Conservation (phyloP, 805 yeast species). For the Nakazawaea laoshanensis region DNA sequence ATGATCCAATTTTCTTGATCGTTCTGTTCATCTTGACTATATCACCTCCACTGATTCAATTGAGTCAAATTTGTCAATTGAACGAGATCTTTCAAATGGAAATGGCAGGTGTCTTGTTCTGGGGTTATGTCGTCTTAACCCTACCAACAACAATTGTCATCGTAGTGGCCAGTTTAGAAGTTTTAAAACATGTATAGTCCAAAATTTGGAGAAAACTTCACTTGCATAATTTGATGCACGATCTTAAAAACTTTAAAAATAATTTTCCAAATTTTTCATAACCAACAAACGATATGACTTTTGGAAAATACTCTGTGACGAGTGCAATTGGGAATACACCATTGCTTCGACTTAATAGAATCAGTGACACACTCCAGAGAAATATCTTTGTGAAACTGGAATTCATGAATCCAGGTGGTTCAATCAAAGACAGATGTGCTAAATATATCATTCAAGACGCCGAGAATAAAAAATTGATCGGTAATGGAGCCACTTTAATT, state of each 20-base stretch:
- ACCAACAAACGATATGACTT: slow-evolving; percentile 1
- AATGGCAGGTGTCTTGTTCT: slow-evolving; percentile 74
- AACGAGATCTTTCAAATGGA: slow-evolving; percentile 71
- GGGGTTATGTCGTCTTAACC: slow-evolving; percentile 74
- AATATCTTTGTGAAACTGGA: slow-evolving; percentile 73
- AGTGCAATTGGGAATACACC: slow-evolving; percentile 72
- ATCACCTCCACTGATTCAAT: slow-evolving; percentile 79
- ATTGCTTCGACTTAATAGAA: slow-evolving; percentile 52
- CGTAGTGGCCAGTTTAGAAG: slow-evolving; percentile 60
- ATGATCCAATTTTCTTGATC: slow-evolving; percentile 73
- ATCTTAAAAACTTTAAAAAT: too few species aligned
- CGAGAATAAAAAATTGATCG: slow-evolving; percentile 42
- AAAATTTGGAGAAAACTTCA: too few species aligned
- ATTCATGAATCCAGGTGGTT: slow-evolving; percentile 73
- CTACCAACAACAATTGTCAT: slow-evolving; percentile 68
- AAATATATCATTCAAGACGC: slow-evolving; percentile 60
- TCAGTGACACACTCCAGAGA: slow-evolving; percentile 61
- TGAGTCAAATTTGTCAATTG: slow-evolving; percentile 73
- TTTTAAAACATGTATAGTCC: slow-evolving; percentile 29
- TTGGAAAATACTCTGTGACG: slow-evolving; percentile 1
- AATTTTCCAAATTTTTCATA: too few species aligned
- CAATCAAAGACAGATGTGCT: slow-evolving; percentile 85
- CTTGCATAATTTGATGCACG: too few species aligned
- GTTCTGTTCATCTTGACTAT: slow-evolving; percentile 70
- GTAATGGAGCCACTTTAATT: slow-evolving; percentile 58